Conservation (phyloP, 129 eudicot species). For the Deinandra increscens region DNA sequence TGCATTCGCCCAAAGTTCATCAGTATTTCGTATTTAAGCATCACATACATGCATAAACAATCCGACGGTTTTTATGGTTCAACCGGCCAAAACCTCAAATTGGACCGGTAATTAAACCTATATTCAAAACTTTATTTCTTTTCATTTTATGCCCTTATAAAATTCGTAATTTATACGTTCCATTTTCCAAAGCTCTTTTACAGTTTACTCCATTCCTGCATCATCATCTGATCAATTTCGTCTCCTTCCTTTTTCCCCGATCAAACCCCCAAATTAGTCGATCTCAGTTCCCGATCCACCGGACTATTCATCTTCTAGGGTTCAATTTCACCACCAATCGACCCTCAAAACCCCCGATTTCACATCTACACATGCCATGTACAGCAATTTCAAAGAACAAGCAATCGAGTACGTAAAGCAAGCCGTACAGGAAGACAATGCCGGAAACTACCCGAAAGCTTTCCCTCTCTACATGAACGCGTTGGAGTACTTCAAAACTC, state of each 20-base stretch:
- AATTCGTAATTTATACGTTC: too few species aligned
- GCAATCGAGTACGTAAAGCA: conserved; percentile 90
- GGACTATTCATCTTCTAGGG: conserved; percentile 15
- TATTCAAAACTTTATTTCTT: too few species aligned
- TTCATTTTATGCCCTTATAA: too few species aligned
- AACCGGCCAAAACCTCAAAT: too few species aligned
- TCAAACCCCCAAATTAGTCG: conserved; percentile 32
- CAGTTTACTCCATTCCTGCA: background rate
- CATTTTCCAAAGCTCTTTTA: too few species aligned
- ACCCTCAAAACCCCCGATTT: conserved; percentile 17
- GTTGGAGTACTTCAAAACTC: conserved; percentile 83
- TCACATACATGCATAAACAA: too few species aligned
- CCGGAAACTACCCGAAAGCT: conserved; percentile 81
- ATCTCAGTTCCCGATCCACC: background rate
- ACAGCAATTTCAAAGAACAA: conserved; percentile 92
- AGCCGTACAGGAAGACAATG: conserved; percentile 85
- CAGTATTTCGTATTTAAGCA: too few species aligned
- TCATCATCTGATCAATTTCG: conserved; percentile 26
- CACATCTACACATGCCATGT: conserved; percentile 44
- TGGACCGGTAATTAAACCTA: too few species aligned
- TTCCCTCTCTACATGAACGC: conserved; percentile 90
- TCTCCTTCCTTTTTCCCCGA: conserved; percentile 19
- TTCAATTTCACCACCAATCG: conserved; percentile 15
- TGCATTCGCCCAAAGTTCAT: too few species aligned
- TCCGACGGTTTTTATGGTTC: too few species aligned